These are phyloP conservation scores for Davidsoniella eucalypti DNA, from an alignment of 2,329 filamentous ascomycete genomes.

Conservation along the genomic window DNA sequence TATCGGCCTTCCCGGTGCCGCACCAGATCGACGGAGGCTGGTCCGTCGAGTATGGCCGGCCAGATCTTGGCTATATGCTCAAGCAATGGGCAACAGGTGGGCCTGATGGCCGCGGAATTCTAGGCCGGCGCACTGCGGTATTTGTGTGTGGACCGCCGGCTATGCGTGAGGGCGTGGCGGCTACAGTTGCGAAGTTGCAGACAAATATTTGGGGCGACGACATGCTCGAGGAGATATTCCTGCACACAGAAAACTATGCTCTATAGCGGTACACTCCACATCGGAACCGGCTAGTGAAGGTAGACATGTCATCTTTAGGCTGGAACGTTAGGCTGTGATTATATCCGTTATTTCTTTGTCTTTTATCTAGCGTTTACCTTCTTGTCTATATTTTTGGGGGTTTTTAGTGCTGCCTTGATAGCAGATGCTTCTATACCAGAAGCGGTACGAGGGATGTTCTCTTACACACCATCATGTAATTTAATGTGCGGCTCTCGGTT, in stretches of 20 bases:
- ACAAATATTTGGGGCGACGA: conserved; percentile 66
- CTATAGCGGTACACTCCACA: conserved; percentile 33
- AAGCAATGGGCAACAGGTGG: conserved; percentile 65
- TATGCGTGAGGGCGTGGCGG: conserved; percentile 80
- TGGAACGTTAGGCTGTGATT: neutral
- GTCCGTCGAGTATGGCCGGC: conserved; percentile 83
- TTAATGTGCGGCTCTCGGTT: too few relatives aligned
- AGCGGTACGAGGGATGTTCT: too few relatives aligned
- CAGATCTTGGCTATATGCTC: conserved; percentile 75
- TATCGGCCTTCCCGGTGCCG: conserved; percentile 65
- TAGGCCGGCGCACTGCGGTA: conserved; percentile 69
- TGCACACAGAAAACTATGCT: conserved; percentile 92
- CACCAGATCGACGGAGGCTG: conserved; percentile 61
- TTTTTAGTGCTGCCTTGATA: neutral
- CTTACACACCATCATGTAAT: too few relatives aligned
- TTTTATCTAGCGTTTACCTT: neutral
- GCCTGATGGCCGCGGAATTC: conserved; percentile 45
- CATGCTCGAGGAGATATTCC: conserved; percentile 71
- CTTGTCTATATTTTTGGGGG: neutral
- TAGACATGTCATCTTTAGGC: neutral
- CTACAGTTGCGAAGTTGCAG: conserved; percentile 68
- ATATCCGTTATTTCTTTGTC: neutral
- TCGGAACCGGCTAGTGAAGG: neutral
- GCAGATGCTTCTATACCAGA: neutral
- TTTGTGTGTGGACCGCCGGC: conserved; percentile 82